phyloP scores from a whole-genome alignment of 176 grass and related monocot species.

The Oryza glumipatula region DNA sequence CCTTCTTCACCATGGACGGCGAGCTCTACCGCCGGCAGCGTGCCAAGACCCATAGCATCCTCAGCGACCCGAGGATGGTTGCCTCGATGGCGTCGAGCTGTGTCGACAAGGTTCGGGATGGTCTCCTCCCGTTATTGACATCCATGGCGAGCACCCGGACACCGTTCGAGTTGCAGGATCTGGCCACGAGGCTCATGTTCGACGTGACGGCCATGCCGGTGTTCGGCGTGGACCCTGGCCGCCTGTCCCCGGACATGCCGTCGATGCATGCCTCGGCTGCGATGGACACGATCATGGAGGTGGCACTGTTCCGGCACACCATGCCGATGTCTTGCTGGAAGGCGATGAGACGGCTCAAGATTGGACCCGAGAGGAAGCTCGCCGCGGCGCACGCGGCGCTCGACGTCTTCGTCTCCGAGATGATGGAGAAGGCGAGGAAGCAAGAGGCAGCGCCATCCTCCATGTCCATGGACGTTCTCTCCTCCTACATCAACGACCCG shows the following conservation, averaged over 20 bases:
- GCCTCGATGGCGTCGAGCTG: conserved; percentile 4
- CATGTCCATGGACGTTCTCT: not conserved
- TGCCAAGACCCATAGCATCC: not conserved
- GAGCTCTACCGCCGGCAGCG: conserved; percentile 24
- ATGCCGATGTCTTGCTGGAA: conserved; percentile 10
- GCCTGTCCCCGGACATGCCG: conserved; percentile 29
- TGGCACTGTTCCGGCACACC: no score
- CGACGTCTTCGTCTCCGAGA: no score
- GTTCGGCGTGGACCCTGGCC: conserved; percentile 41
- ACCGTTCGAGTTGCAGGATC: conserved; percentile 37
- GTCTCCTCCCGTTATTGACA: conserved; percentile 12
- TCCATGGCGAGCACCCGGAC: not conserved
- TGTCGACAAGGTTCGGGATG: conserved; percentile 25
- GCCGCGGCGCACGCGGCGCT: not conserved
- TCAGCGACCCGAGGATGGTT: not conserved
- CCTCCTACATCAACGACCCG: not conserved
- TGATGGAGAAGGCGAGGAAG: no score
- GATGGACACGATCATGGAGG: not conserved
- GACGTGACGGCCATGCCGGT: conserved; percentile 29
- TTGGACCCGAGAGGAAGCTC: conserved; percentile 27
- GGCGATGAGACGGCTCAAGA: not conserved
- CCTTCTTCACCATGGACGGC: conserved; percentile 40
- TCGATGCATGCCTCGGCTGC: conserved; percentile 23
- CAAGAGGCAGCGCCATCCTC: no score
- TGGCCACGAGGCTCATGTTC: conserved; percentile 38